These are phyloP conservation scores for Rhodotorula taiwanensis DNA, from an alignment of 768 basidiomycete species.

Conservation along the genomic window DNA sequence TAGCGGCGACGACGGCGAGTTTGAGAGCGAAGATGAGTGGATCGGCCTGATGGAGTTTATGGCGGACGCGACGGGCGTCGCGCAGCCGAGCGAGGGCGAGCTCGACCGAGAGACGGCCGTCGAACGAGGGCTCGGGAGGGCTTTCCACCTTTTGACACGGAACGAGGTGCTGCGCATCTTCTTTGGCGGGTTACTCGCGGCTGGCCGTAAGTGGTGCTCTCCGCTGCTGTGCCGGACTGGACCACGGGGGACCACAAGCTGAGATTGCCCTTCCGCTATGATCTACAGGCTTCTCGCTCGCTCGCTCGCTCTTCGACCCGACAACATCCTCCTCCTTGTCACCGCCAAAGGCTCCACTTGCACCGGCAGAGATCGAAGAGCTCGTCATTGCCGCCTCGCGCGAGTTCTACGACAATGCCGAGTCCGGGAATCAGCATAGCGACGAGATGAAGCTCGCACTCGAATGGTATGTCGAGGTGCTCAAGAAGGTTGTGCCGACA, in stretches of 20 bases:
- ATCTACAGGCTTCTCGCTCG: conserved; percentile 19
- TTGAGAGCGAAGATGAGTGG: conserved; percentile 69
- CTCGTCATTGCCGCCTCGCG: conserved; percentile 72
- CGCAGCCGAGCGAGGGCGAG: conserved; percentile 49
- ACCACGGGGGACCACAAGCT: no score
- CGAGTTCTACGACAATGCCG: conserved; percentile 93
- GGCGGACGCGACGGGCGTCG: conserved; percentile 58
- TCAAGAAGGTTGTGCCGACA: neutral
- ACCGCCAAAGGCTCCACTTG: conserved; percentile 47
- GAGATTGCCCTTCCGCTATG: no score
- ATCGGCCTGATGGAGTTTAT: conserved; percentile 81
- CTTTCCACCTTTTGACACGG: conserved; percentile 66
- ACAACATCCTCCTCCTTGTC: conserved; percentile 45
- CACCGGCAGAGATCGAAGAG: conserved; percentile 54
- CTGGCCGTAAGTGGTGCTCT: conserved; percentile 64
- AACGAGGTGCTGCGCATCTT: conserved; percentile 76
- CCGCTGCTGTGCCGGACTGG: no score
- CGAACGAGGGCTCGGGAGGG: conserved; percentile 54
- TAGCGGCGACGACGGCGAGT: conserved; percentile 48
- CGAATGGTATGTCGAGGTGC: conserved; percentile 62
- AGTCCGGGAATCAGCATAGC: conserved; percentile 78
- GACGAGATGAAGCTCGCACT: conserved; percentile 97
- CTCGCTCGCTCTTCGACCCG: conserved; percentile 51
- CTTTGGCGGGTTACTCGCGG: conserved; percentile 74
- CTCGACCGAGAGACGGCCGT: conserved; percentile 54